These are phyloP conservation scores for Purpureocillium lavendulum DNA, from an alignment of 2,329 filamentous ascomycete genomes.

Conservation along the genomic window DNA sequence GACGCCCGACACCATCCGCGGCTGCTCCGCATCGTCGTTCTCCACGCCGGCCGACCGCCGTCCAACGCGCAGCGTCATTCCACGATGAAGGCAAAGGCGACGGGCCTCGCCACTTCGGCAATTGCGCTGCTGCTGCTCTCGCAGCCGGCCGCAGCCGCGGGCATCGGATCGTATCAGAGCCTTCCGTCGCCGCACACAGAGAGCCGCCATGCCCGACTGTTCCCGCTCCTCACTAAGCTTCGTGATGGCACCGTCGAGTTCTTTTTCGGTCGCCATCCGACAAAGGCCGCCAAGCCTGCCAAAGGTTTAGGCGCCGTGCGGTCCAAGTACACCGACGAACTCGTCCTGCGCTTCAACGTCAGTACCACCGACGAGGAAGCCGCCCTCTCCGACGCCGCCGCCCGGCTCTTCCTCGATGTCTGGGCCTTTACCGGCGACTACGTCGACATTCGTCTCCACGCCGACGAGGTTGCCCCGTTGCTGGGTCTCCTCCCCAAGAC, in stretches of 20 bases:
- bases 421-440: slow-evolving; percentile 79
- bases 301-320: slow-evolving; percentile 22
- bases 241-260: slow-evolving; percentile 41
- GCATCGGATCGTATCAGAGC: background rate
- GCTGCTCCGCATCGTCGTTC: too few species aligned
- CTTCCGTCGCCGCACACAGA: too few species aligned
- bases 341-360: slow-evolving; percentile 86
- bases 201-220: slow-evolving; percentile 17
- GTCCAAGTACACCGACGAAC: slow-evolving; percentile 61
- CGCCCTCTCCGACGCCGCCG: slow-evolving; percentile 63
- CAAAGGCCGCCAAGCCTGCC: slow-evolving; percentile 15
- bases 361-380: slow-evolving; percentile 58
- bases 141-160: background rate
- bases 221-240: slow-evolving; percentile 41
- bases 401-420: slow-evolving; percentile 75
- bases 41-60: too few species aligned
- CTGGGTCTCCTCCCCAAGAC: slow-evolving; percentile 69
- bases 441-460: slow-evolving; percentile 75
- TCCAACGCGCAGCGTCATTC: too few species aligned
- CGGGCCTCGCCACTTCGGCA: background rate
- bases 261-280: slow-evolving; percentile 37
- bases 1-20: too few species aligned
- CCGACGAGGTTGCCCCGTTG: slow-evolving; percentile 69
- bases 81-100: background rate
- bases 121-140: background rate